Evolutionary conservation across 768 basidiomycete genomes (phyloP), one percentile per base, ranked within the genome.

Genomic region (Hemileccinum rubropunctum): DNA sequence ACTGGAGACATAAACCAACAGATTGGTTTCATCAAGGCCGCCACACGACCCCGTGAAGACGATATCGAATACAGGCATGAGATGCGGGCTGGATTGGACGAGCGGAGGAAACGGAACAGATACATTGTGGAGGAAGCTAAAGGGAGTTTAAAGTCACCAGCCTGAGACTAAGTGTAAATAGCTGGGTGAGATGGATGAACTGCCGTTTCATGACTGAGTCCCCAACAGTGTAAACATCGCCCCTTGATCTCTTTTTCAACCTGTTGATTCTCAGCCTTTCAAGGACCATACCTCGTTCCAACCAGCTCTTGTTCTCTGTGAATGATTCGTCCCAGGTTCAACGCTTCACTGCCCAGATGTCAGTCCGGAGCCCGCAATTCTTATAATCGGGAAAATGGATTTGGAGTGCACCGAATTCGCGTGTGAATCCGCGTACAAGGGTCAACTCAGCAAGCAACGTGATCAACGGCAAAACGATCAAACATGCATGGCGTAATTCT

Each of bases 11-110:
- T 65, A 92, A 92, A 82, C 86, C 23, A 88, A 91, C 54, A 97
- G 70, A 71, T 98, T 90, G 20, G 84, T 86, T 69, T 98, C 95
- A 58, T 86, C 79, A 8, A 91, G 92, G 42, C 95, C 95, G 39
- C 95, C 95, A 48, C 93, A 91, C 58, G 83, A 81, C 40, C 85
- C 95, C 33, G 91, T 81, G 57, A 88, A 85, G 51, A 91, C 72
- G 57, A 92, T 61, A 65, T 90, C 83, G 65, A 92, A 91, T 10
- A 66, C 59, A 46, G 75, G 69, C 76, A 76, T 79, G 52, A 38
- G n/a, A 39, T 6, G 36, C 17, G 8, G 12, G n/a, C 18, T 6
- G 44, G 6, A 18, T 9, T 9, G 8, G 6, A 38, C 6, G 8
- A 23, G n/a, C n/a, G n/a, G n/a, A n/a, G n/a, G n/a, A n/a, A n/a